Conservation (phyloP, 176 grass and related monocot genomes). For the Elymus sibiricus region DNA sequence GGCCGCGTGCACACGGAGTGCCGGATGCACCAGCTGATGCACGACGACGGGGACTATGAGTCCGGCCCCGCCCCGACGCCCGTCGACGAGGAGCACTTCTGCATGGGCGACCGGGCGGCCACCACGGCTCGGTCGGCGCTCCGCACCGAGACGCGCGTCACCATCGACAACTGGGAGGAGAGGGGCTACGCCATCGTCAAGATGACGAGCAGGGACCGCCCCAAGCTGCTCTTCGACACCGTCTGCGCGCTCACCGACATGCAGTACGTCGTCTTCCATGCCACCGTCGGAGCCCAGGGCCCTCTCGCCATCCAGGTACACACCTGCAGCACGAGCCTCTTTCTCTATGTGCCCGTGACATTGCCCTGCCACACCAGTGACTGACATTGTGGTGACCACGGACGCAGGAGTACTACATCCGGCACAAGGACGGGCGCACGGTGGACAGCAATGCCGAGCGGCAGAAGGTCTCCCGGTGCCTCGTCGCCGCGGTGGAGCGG, state of each 20-base stretch:
- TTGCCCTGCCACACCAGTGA: too few relatives aligned
- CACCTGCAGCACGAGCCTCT: not conserved
- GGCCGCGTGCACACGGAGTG: conserved; percentile 69
- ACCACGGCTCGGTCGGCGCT: not conserved
- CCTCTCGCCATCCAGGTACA: conserved; percentile 60
- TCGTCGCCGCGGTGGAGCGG: conserved; percentile 66
- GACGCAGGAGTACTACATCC: conserved; percentile 70
- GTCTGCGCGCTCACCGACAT: conserved; percentile 83
- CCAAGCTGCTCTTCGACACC: conserved; percentile 74
- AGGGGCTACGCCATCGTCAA: conserved; percentile 71
- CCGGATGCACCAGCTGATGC: conserved; percentile 70
- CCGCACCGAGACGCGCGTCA: conserved; percentile 35
- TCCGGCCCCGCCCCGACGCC: conserved; percentile 34
- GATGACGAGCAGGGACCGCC: conserved; percentile 55
- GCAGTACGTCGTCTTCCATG: conserved; percentile 81
- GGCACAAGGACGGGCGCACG: conserved; percentile 66
- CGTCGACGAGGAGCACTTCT: conserved; percentile 42
- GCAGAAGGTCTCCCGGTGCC: conserved; percentile 66
- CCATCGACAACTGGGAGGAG: conserved; percentile 69
- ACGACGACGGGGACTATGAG: conserved; percentile 67
- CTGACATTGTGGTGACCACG: not conserved
- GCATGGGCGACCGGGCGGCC: conserved; percentile 20
- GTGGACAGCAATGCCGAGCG: conserved; percentile 48
- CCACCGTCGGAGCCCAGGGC: conserved; percentile 51
- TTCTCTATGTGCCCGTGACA: not conserved